These are phyloP conservation scores for Sicyos baderoa DNA, from an alignment of 306 rosid genomes.

Conservation along the genomic window DNA sequence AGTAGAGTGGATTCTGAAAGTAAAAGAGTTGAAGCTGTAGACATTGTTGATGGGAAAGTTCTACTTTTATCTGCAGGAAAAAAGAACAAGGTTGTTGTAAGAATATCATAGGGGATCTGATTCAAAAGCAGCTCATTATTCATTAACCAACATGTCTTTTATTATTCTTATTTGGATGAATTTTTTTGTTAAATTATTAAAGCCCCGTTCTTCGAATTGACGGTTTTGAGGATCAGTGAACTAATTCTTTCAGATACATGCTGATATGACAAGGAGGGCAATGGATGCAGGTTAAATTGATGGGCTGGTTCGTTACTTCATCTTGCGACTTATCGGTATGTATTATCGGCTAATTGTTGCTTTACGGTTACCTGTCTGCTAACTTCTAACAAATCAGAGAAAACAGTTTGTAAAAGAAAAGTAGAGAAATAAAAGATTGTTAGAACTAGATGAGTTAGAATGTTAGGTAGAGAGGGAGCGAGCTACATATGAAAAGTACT, in stretches of 20 bases:
- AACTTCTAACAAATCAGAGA: neutral
- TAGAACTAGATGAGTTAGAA: neutral
- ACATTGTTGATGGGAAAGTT: conserved; percentile 83
- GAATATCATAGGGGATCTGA: conserved; percentile 38
- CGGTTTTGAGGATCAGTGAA: neutral
- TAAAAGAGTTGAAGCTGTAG: conserved; percentile 51
- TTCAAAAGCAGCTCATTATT: conserved; percentile 19
- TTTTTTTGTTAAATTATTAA: conserved; percentile 18
- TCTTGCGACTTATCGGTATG: conserved; percentile 7
- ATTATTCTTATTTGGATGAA: conserved; percentile 1
- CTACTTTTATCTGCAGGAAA: conserved; percentile 86
- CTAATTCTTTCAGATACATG: conserved; percentile 2
- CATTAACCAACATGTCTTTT: conserved; percentile 16
- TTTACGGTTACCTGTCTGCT: neutral
- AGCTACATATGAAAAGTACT: neutral
- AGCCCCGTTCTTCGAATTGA: neutral
- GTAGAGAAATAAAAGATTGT: neutral
- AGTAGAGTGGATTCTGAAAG: conserved; percentile 59
- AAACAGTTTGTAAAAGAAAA: neutral
- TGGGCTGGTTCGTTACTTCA: conserved; percentile 3
- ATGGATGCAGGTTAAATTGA: conserved; percentile 2
- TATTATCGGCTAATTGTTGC: neutral
- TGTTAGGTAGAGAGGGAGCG: neutral
- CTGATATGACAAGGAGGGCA: neutral
- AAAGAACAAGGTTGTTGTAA: conserved; percentile 86